phyloP scores from a whole-genome alignment of 306 rosid species.

The Vicia sativa region DNA sequence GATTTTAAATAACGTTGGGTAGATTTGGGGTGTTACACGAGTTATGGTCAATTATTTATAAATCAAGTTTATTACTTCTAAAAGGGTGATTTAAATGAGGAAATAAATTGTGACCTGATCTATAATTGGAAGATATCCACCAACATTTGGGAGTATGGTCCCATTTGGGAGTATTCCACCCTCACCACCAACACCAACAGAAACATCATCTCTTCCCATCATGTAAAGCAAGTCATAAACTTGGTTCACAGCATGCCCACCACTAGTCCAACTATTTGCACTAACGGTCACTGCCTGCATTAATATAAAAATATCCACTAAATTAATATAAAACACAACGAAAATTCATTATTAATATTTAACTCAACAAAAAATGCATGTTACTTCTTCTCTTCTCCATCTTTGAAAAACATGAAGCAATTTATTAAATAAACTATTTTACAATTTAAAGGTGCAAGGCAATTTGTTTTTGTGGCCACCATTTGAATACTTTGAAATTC shows the following conservation, averaged over 20 bases:
- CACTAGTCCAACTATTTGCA: constrained; percentile 71
- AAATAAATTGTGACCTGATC: constrained; percentile 54
- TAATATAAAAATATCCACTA: not conserved
- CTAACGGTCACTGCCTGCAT: constrained; percentile 67
- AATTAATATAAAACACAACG: not conserved
- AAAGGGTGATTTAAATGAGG: not conserved
- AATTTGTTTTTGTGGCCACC: too few relatives aligned
- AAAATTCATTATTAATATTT: too few relatives aligned
- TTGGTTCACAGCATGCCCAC: constrained; percentile 88
- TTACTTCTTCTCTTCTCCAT: too few relatives aligned
- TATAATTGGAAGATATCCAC: constrained; percentile 85
- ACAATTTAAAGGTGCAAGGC: too few relatives aligned
- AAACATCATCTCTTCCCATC: constrained; percentile 86
- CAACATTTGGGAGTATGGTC: constrained; percentile 73
- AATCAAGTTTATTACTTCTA: too few relatives aligned
- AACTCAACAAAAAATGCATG: too few relatives aligned
- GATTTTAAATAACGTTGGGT: too few relatives aligned
- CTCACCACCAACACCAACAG: constrained; percentile 90
- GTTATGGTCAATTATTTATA: too few relatives aligned
- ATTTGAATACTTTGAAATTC: not conserved
- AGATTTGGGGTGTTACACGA: too few relatives aligned
- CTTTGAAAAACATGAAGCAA: too few relatives aligned
- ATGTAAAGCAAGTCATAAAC: constrained; percentile 80
- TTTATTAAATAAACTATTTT: too few relatives aligned
- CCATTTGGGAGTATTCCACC: constrained; percentile 75